Base-by-base conservation (phyloP, 805 yeast species). In the Teunomyces gatunensis region DNA sequence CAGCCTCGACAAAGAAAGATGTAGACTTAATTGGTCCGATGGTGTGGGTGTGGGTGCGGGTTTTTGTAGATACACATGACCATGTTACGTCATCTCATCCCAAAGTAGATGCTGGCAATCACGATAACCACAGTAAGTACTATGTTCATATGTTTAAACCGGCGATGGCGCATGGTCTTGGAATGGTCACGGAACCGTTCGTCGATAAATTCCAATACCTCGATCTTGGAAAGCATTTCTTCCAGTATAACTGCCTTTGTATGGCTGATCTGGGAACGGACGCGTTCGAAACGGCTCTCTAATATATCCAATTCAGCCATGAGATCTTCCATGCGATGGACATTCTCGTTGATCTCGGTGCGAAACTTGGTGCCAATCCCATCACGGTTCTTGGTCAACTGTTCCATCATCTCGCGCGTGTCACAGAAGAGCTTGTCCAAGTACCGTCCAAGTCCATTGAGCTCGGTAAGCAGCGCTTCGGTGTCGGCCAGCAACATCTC, bases 171-270 rank as follows among this genome's bases (percentile, higher is more conserved):
- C 17, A 52, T 55, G 11, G 50, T 49, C 13, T 48, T 55, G 21
- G 69, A 56, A 47, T 67, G 62, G 41, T 62, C 63, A 25, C 53
- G 51, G 40, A 71, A 65, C 40, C 57, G 54, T 12, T 52, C 49
- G 39, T 66, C 63, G 5, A 73, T 56, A 20, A 54, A 49, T 44
- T 72, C 75, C 47, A 73, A 57, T 7, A 63, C 47, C 33, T 64
- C 64, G 42, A 72, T 51, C 49, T 65, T 65, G 11, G 54, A 58
- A 4, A 54, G 52, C 44, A 72, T 53, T 4, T 60, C 63, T n/a
- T 48, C 46, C 28, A 62, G 52, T 53, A 71, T 54, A 2, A 56
- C 47, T 11, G 52, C 42, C 51, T 69, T 70, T 49, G 60, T 59
- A 12, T 51, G 48, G 13, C 56, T 56, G 37, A 71, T 62, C 10